Conservation (phyloP, 2,329 filamentous ascomycete species). For the Verticillium zaregamsianum region DNA sequence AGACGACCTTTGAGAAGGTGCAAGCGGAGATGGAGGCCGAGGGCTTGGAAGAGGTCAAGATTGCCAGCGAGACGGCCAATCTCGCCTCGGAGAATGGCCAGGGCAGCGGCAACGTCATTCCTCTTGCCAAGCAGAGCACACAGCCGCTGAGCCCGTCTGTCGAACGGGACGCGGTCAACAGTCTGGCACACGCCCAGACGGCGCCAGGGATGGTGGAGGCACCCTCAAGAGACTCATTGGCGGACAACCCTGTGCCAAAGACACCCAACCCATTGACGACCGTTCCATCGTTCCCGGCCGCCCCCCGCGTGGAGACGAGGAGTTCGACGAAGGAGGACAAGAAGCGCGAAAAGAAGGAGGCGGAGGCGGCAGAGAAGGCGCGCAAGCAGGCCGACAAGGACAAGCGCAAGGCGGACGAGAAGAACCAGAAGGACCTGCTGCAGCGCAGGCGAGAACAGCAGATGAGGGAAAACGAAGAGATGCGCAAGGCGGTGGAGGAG, state of each 20-base stretch:
- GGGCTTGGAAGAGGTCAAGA: conserved; percentile 57
- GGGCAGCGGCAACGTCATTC: conserved; percentile 32
- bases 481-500: conserved; percentile 60
- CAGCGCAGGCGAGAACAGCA: conserved; percentile 29
- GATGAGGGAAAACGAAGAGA: conserved; percentile 56
- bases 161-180: conserved; percentile 34
- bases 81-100: conserved; percentile 44
- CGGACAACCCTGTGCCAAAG: background rate
- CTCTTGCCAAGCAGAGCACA: conserved; percentile 47
- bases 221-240: background rate
- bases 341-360: conserved; percentile 66
- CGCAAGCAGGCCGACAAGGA: conserved; percentile 42
- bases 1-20: conserved; percentile 68
- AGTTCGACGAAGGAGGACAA: conserved; percentile 52
- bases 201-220: conserved; percentile 41
- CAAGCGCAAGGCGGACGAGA: conserved; percentile 38
- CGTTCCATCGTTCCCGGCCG: background rate
- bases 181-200: conserved; percentile 62
- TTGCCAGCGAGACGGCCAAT: conserved; percentile 53
- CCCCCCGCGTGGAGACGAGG: conserved; percentile 3
- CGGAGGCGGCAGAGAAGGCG: conserved; percentile 48
- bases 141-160: conserved; percentile 41
- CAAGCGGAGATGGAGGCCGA: conserved; percentile 80
- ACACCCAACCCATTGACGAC: background rate
- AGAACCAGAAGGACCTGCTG: conserved; percentile 32